A percentile compares a stretch with the other conserved stretches of the same genome.
Evolutionary conservation across 2,329 filamentous ascomycete species (phyloP).

Genomic region (Colletotrichum graminicola): DNA sequence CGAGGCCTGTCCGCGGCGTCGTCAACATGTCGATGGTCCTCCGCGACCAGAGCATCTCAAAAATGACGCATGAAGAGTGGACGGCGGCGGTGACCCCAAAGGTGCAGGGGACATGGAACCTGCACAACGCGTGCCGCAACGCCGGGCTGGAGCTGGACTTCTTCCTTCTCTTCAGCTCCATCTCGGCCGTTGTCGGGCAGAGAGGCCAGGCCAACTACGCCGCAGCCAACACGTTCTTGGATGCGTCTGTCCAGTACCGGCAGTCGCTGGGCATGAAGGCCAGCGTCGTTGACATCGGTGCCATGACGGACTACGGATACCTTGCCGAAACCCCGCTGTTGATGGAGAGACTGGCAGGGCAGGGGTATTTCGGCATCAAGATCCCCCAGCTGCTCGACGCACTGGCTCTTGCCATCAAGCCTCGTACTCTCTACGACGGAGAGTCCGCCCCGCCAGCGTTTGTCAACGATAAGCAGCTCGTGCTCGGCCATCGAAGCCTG

Average conservation of each 20-base stretch:
- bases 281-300: constrained; percentile 53
- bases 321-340: constrained; percentile 45
- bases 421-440: not conserved
- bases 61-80: constrained; percentile 54
- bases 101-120: constrained; percentile 51
- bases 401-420: constrained; percentile 21
- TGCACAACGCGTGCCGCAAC: constrained; percentile 49
- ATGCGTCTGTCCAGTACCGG: constrained; percentile 54
- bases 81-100: constrained; percentile 47
- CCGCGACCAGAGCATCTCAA: constrained; percentile 26
- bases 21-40: constrained; percentile 57
- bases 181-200: constrained; percentile 49
- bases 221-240: constrained; percentile 56
- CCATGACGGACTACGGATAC: constrained; percentile 54
- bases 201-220: constrained; percentile 56
- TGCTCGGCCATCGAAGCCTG: constrained; percentile 28
- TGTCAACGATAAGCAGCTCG: constrained; percentile 31
- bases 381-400: constrained; percentile 41
- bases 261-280: constrained; percentile 51
- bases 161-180: constrained; percentile 49
- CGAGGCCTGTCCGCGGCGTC: constrained; percentile 52
- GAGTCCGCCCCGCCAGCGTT: constrained; percentile 24
- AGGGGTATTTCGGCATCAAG: constrained; percentile 30
- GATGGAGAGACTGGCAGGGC: constrained; percentile 27
- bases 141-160: constrained; percentile 45